Percentiles rank a stretch among this genome's conserved stretches.
Conservation (phyloP, 192 early-diverging fungal genomes). For the Coemansia sp. region DNA sequence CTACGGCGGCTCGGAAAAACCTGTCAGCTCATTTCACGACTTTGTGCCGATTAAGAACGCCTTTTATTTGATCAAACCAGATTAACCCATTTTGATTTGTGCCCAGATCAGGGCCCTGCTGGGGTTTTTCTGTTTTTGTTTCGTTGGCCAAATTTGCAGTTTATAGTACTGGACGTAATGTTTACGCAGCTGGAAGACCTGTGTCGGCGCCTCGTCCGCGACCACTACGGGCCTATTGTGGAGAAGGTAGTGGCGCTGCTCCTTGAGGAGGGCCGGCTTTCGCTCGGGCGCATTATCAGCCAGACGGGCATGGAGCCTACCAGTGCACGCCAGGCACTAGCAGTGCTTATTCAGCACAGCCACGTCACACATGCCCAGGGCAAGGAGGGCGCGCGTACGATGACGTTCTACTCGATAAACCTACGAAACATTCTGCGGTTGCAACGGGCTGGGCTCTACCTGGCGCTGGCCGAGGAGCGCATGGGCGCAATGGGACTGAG, state of each 20-base stretch:
- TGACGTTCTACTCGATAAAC: slow-evolving; percentile 68
- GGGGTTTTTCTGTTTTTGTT: slow-evolving; percentile 2
- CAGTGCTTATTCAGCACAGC: slow-evolving; percentile 86
- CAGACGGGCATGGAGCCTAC: slow-evolving; percentile 48
- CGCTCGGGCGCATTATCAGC: slow-evolving; percentile 55
- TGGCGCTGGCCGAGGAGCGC: slow-evolving; percentile 56
- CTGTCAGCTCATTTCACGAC: too few relatives aligned
- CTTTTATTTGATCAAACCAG: not conserved
- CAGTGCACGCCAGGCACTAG: slow-evolving; percentile 69
- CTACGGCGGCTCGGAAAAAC: not conserved
- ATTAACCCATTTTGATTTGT: not conserved
- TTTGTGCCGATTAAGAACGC: not conserved
- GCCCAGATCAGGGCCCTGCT: not conserved
- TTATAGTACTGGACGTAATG: slow-evolving; percentile 16
- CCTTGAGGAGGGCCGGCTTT: slow-evolving; percentile 60
- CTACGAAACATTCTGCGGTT: slow-evolving; percentile 58
- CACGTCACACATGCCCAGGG: slow-evolving; percentile 67
- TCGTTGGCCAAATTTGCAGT: not conserved
- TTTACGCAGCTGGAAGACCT: slow-evolving; percentile 44
- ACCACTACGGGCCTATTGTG: slow-evolving; percentile 78
- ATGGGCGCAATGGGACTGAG: slow-evolving; percentile 58
- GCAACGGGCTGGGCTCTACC: slow-evolving; percentile 55
- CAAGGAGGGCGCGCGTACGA: slow-evolving; percentile 57
- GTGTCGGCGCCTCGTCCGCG: slow-evolving; percentile 58
- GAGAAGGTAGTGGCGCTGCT: slow-evolving; percentile 49